Evolutionary conservation across 2,329 filamentous ascomycete species (phyloP).

Genomic region (Trichoderma polysporum): DNA sequence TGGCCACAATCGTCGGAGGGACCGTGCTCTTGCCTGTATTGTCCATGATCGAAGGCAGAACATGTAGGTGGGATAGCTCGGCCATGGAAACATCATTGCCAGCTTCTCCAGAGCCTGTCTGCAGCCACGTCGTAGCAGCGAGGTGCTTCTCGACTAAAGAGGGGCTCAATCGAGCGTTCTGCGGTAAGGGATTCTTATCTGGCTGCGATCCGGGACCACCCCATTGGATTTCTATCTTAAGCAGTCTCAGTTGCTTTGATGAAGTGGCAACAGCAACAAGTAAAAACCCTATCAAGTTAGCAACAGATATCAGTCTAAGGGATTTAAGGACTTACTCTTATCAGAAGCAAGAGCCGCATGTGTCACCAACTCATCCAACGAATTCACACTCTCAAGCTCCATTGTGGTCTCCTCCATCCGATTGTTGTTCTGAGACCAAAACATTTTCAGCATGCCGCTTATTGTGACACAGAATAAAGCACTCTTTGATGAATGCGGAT

Average conservation of each 20-base stretch:
- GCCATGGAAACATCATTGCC: constrained; percentile 52
- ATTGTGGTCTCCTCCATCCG: constrained; percentile 69
- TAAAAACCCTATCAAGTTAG: constrained; percentile 48
- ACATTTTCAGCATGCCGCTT: constrained; percentile 69
- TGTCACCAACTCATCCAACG: constrained; percentile 73
- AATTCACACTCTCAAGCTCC: constrained; percentile 72
- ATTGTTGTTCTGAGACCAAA: constrained; percentile 73
- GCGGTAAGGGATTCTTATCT: constrained; percentile 54
- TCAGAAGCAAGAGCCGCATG: constrained; percentile 76
- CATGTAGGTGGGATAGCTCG: constrained; percentile 71
- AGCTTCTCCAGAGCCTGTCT: constrained; percentile 45
- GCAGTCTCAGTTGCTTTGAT: constrained; percentile 70
- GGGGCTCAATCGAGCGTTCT: constrained; percentile 49
- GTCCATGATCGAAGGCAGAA: constrained; percentile 67
- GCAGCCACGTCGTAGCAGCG: constrained; percentile 58
- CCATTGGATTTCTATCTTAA: constrained; percentile 75
- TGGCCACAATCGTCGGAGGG: constrained; percentile 66
- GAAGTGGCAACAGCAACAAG: constrained; percentile 67
- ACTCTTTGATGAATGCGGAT: constrained; percentile 68
- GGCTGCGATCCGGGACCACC: constrained; percentile 51
- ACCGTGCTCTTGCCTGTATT: constrained; percentile 54
- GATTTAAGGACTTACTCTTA: constrained; percentile 54
- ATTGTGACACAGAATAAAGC: constrained; percentile 76
- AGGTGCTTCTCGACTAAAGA: constrained; percentile 55
- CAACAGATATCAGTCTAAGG: not conserved